Evolutionary conservation across 2,329 filamentous ascomycete species (phyloP).

Genomic region (Cladobotryum protrusum): DNA sequence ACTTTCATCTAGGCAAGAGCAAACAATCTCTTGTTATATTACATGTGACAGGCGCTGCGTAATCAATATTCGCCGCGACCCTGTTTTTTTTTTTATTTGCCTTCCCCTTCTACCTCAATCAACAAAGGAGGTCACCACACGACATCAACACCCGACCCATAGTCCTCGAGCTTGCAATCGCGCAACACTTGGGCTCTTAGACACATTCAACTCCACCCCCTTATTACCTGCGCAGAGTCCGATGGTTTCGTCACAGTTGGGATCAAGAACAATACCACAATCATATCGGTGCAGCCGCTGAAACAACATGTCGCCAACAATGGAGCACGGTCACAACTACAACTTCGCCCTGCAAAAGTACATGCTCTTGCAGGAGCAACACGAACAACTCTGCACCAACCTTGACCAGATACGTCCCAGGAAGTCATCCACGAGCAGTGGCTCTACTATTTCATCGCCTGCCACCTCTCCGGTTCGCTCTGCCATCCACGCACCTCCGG

Average conservation of each 20-base stretch:
- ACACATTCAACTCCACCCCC: background rate
- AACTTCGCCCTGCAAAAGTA: slow-evolving; percentile 49
- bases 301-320: slow-evolving; percentile 20
- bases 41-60: too few species aligned
- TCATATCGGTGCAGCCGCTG: slow-evolving; percentile 12
- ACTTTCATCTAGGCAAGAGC: too few species aligned
- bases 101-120: too few species aligned
- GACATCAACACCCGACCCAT: background rate
- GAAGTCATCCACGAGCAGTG: slow-evolving; percentile 25
- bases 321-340: slow-evolving; percentile 29
- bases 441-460: slow-evolving; percentile 42
- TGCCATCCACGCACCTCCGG: slow-evolving; percentile 42
- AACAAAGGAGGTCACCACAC: background rate
- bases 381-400: slow-evolving; percentile 45
- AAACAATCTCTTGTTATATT: too few species aligned
- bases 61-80: too few species aligned
- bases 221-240: slow-evolving; percentile 14
- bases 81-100: too few species aligned
- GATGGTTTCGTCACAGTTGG: slow-evolving; percentile 25
- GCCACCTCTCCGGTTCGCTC: slow-evolving; percentile 54
- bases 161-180: background rate
- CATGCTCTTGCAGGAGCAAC: slow-evolving; percentile 47
- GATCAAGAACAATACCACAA: slow-evolving; percentile 11
- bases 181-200: too few species aligned
- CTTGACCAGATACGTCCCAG: slow-evolving; percentile 46